Conservation (phyloP, 441 rosid genomes). For the Pelargonium cotyledonis region DNA sequence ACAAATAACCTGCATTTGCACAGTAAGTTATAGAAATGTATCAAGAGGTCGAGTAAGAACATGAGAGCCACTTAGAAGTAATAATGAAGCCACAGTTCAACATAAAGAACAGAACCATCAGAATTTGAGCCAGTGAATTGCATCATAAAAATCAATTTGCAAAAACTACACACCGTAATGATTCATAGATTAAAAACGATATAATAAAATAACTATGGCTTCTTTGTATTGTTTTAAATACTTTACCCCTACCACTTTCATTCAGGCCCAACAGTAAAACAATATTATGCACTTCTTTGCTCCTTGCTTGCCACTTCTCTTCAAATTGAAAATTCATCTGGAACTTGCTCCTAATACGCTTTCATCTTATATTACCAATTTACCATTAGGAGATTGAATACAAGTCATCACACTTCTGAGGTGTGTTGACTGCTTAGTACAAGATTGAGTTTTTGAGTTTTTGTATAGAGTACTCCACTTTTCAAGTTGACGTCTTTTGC, state of each 20-base stretch:
- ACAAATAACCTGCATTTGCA: constrained; percentile 73
- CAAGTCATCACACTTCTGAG: neutral
- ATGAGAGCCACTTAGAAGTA: constrained; percentile 5
- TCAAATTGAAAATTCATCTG: neutral
- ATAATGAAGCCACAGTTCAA: constrained; percentile 1
- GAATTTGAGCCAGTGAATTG: neutral
- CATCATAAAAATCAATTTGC: neutral
- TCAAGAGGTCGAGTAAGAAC: neutral
- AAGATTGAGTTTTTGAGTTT: neutral
- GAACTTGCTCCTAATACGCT: neutral
- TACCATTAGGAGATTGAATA: neutral
- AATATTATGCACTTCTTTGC: neutral
- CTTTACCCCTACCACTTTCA: neutral
- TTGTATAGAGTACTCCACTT: neutral
- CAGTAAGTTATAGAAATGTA: constrained; percentile 13
- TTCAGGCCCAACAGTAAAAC: neutral
- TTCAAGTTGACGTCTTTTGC: neutral
- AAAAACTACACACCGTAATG: neutral
- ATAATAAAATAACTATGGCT: no score
- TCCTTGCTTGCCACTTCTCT: neutral
- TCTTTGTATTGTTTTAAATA: no score
- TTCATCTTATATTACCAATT: neutral
- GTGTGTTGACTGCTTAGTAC: neutral
- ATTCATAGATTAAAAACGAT: neutral
- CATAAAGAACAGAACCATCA: neutral